Evolutionary conservation across 306 rosid genomes (phyloP).

Genomic region (Quercus glauca): DNA sequence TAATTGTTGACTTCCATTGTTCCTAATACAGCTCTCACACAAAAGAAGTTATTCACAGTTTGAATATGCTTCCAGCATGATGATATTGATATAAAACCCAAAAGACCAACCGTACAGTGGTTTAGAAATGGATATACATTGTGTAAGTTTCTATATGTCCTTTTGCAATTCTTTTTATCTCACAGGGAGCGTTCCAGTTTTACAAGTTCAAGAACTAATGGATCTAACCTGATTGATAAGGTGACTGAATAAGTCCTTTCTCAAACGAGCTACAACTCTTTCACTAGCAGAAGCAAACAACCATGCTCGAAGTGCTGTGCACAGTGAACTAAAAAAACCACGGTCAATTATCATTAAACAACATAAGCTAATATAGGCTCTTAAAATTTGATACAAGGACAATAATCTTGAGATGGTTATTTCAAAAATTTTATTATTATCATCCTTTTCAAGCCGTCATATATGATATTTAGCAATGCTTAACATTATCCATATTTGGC

Average conservation of each 20-base stretch:
- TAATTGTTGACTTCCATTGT: background rate
- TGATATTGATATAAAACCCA: background rate
- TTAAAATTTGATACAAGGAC: background rate
- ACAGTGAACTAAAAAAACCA: slow-evolving; percentile 35
- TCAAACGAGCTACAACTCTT: slow-evolving; percentile 49
- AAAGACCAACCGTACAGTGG: background rate
- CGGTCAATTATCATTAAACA: background rate
- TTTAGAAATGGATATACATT: background rate
- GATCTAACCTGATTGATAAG: slow-evolving; percentile 37
- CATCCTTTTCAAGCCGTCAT: background rate
- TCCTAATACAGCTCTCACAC: background rate
- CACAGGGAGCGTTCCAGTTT: background rate
- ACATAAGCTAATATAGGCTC: background rate
- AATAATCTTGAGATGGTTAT: background rate
- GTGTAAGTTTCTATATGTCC: background rate
- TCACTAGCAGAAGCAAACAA: slow-evolving; percentile 48
- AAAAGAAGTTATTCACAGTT: background rate
- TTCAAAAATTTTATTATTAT: background rate
- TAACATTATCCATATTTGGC: background rate
- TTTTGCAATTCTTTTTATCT: background rate
- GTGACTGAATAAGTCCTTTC: slow-evolving; percentile 42
- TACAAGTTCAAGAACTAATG: background rate
- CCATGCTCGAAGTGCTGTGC: slow-evolving; percentile 49
- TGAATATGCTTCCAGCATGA: background rate
- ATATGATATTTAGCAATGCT: background rate